Evolutionary conservation across 2,329 filamentous ascomycete genomes (phyloP).

Genomic region (Aureobasidium pullulans): DNA sequence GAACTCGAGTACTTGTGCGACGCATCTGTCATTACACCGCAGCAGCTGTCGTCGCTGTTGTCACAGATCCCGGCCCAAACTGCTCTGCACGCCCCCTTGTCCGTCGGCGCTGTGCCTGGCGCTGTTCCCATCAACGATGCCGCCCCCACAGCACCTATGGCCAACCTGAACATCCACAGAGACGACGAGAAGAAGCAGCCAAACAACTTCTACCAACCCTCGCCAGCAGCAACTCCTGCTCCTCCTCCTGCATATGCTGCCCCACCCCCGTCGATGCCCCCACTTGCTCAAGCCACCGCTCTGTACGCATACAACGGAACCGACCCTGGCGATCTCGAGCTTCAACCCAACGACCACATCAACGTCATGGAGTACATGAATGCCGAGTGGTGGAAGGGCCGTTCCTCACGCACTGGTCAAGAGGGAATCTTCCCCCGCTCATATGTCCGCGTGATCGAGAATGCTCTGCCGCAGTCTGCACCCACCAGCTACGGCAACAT

Average conservation of each 20-base stretch:
- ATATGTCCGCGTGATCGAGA: conserved; percentile 69
- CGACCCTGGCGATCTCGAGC: conserved; percentile 72
- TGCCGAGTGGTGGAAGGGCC: conserved; percentile 92
- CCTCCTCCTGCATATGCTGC: conserved; percentile 49
- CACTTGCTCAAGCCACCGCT: conserved; percentile 68
- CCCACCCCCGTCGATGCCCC: conserved; percentile 36
- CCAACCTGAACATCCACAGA: conserved; percentile 28
- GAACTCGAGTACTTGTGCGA: conserved; percentile 88
- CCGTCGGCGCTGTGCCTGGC: conserved; percentile 30
- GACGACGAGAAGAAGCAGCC: conserved; percentile 28
- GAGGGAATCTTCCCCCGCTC: conserved; percentile 94
- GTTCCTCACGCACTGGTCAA: conserved; percentile 70
- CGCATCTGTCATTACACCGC: conserved; percentile 66
- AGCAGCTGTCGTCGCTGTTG: conserved; percentile 68
- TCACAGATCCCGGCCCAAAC: conserved; percentile 66
- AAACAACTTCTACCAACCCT: conserved; percentile 30
- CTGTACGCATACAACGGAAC: conserved; percentile 76
- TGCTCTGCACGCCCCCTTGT: conserved; percentile 40
- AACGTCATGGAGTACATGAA: conserved; percentile 90
- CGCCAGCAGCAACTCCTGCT: conserved; percentile 35
- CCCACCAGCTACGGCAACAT: conserved; percentile 56
- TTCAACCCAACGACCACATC: conserved; percentile 74
- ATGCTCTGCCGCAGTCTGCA: conserved; percentile 44
- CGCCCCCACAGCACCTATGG: conserved; percentile 25
- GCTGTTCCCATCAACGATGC: conserved; percentile 17